Base-by-base conservation (phyloP, 176 grass and related monocot genomes). In the Bonia amplexicaulis region DNA sequence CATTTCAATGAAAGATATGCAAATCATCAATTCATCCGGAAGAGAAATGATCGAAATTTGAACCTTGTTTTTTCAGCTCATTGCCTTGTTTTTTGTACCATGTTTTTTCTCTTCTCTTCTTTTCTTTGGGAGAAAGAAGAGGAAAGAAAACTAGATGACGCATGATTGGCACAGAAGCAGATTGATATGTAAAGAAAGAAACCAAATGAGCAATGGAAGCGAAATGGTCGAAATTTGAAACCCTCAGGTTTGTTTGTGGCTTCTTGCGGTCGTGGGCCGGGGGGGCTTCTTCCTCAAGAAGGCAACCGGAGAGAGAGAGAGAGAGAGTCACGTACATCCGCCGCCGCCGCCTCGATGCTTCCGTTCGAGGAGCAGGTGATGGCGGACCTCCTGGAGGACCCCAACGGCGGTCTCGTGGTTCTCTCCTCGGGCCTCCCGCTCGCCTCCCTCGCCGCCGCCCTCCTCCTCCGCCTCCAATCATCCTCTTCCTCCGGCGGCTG, bases 291-390 rank as follows among this genome's bases (percentile, higher is more conserved):
- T n/a, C 31, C 31, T 33, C 31, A 0, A 33, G 0, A 33, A 33
- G 31, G 3, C 31, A 33, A 33, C 31, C 0, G 31, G 31, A 3
- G 31, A 3, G 31, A 33, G 31, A 33, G 31, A 33, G 31, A 33
- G 2, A 3, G 31, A 33, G 31, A 33, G 31, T 8, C 42, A 44
- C 8, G 9, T 10, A 44, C 42, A 47, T 12, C 17, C 73, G 29
- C 29, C 29, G 54, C 44, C 66, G 74, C 7, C 44, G 41, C 22
- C 9, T 23, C 54, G 64, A 90, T 88, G 90, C 74, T 90, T 15
- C 23, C 90, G 7, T 95, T 92, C 76, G 87, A 94, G 80, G 90
- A 89, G 80, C 88, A 90, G 77, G 83, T 94, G 68, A 37, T 94
- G 80, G 81, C 84, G 42, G 94, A 92, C 80, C 85, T 97, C 53